A percentile compares a stretch with the other conserved stretches of the same genome.
Evolutionary conservation across 192 early-diverging fungal species (phyloP).

Genomic region (Entomortierella beljakovae): DNA sequence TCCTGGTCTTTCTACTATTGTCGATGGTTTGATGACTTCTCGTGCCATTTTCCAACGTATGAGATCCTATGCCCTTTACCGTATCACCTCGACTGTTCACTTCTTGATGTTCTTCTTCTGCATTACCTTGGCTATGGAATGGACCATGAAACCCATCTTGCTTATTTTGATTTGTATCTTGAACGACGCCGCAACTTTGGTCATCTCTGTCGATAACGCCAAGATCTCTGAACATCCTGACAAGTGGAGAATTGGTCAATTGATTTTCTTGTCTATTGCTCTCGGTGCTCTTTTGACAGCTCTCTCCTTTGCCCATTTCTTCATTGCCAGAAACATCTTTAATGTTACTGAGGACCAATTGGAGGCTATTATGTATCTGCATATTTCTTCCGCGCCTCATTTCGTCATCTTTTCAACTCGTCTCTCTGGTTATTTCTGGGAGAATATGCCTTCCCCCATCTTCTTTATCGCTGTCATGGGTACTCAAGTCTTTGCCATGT

Average conservation of each 20-base stretch:
- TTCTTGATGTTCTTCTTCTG: conserved; percentile 98
- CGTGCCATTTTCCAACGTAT: conserved; percentile 97
- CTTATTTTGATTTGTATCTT: conserved; percentile 93
- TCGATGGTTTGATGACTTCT: conserved; percentile 90
- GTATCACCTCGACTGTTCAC: conserved; percentile 97
- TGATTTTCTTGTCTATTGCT: conserved; percentile 83
- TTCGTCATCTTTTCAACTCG: conserved; percentile 97
- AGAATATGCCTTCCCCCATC: conserved; percentile 81
- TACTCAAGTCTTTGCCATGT: conserved; percentile 93
- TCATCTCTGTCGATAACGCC: conserved; percentile 96
- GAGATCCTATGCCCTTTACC: conserved; percentile 93
- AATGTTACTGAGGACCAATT: conserved; percentile 62
- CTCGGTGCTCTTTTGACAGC: conserved; percentile 81
- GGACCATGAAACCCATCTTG: conserved; percentile 82
- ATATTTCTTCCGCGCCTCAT: conserved; percentile 92
- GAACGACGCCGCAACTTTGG: conserved; percentile 92
- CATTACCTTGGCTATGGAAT: conserved; percentile 84
- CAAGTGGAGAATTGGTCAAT: conserved; percentile 97
- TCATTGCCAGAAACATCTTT: conserved; percentile 79
- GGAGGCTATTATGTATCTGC: conserved; percentile 95
- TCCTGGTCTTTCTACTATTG: conserved; percentile 92
- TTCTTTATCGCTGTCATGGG: conserved; percentile 90
- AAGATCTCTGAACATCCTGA: conserved; percentile 92
- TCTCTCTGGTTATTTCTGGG: conserved; percentile 87
- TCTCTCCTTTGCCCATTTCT: conserved; percentile 88